Percentiles rank a stretch among this genome's conserved stretches.
These are phyloP conservation scores for Amphibolis antarctica DNA, from an alignment of 106 monocot species.

Conservation along the genomic window DNA sequence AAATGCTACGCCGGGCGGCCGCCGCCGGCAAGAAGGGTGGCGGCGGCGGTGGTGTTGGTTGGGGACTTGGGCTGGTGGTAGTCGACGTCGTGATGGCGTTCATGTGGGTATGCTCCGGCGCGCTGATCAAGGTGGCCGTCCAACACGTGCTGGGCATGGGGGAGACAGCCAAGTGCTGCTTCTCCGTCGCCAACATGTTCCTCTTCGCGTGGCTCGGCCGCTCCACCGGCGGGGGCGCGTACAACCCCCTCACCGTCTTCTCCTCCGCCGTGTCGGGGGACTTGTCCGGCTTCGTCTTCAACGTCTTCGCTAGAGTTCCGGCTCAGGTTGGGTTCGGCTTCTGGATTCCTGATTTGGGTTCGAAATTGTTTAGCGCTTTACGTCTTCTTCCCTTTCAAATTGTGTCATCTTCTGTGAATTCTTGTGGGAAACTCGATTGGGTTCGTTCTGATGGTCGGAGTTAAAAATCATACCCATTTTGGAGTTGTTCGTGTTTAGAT, in stretches of 20 bases:
- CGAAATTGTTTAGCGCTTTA: no score
- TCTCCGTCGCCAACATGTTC: slow-evolving; percentile 64
- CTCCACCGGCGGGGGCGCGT: slow-evolving; percentile 46
- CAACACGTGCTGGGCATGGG: slow-evolving; percentile 23
- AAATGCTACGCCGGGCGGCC: not conserved
- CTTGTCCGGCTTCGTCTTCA: slow-evolving; percentile 35
- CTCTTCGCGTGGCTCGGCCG: slow-evolving; percentile 68
- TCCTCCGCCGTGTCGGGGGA: slow-evolving; percentile 36
- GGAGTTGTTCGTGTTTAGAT: not conserved
- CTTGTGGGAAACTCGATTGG: not conserved
- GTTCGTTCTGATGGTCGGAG: not conserved
- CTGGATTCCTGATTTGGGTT: not conserved
- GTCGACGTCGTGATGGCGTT: slow-evolving; percentile 36
- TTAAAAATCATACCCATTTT: not conserved
- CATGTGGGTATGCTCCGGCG: slow-evolving; percentile 49
- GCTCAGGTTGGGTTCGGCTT: slow-evolving; percentile 42
- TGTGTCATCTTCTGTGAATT: not conserved
- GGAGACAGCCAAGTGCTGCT: slow-evolving; percentile 36
- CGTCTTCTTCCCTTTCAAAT: not conserved
- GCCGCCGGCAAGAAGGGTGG: not conserved
- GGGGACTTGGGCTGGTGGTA: not conserved
- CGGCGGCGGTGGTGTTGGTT: not conserved
- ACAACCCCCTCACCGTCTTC: slow-evolving; percentile 79
- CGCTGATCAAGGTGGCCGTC: slow-evolving; percentile 23
- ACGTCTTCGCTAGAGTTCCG: slow-evolving; percentile 58